phyloP scores from a whole-genome alignment of 2,329 filamentous ascomycete species.

The Aspergillus quadrilineatus region DNA sequence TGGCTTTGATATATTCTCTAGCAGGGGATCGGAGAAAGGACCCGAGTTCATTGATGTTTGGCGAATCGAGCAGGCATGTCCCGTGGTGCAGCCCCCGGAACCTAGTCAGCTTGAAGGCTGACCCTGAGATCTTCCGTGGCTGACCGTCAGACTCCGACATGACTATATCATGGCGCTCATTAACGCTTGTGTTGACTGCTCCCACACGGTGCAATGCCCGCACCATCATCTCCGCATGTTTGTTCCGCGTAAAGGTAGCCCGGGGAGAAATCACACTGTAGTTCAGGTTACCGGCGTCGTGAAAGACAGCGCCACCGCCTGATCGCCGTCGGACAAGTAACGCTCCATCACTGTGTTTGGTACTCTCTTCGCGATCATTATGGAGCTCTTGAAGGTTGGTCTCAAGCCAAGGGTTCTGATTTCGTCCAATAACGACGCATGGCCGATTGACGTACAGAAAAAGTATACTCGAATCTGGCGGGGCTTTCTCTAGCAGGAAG shows the following conservation, averaged over 20 bases:
- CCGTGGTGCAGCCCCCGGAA: constrained; percentile 85
- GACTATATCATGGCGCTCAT: constrained; percentile 91
- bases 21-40: constrained; percentile 75
- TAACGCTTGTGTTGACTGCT: constrained; percentile 66
- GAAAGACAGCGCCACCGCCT: constrained; percentile 91
- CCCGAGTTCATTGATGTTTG: constrained; percentile 69
- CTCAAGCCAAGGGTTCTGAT: constrained; percentile 97
- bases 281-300: constrained; percentile 90
- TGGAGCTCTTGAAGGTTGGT: constrained; percentile 68
- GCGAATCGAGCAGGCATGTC: constrained; percentile 78
- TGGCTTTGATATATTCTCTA: constrained; percentile 70
- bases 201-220: constrained; percentile 63
- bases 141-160: constrained; percentile 52
- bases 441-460: constrained; percentile 87
- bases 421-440: constrained; percentile 86
- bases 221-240: constrained; percentile 89
- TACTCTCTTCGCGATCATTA: constrained; percentile 32
- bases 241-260: constrained; percentile 73
- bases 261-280: constrained; percentile 88
- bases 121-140: constrained; percentile 82
- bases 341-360: constrained; percentile 38
- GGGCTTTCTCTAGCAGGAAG: constrained; percentile 73
- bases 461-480: constrained; percentile 70
- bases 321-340: constrained; percentile 78
- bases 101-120: constrained; percentile 88